Percentiles rank a stretch among this genome's conserved stretches.
These are phyloP conservation scores for Aspergillus hancockii DNA, from an alignment of 495 filamentous ascomycete genomes.

Conservation along the genomic window DNA sequence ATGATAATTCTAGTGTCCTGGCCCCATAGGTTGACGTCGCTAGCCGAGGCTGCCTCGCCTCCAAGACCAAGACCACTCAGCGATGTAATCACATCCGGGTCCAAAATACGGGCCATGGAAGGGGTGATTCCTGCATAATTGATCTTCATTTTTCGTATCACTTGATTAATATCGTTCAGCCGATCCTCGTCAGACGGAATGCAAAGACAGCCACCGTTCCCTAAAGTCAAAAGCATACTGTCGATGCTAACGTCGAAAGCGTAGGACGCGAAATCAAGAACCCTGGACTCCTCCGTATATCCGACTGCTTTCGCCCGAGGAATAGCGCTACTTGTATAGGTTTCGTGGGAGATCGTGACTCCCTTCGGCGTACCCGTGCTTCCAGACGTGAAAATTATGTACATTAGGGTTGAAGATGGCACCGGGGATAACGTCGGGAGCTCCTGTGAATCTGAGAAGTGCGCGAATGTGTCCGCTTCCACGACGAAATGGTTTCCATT, in stretches of 20 bases:
- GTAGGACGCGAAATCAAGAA: conserved; percentile 48
- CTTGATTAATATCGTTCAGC: conserved; percentile 47
- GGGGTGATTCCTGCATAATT: conserved; percentile 53
- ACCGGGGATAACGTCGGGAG: conserved; percentile 24
- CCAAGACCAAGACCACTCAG: conserved; percentile 50
- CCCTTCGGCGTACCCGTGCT: conserved; percentile 59
- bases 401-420: conserved; percentile 35
- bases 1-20: conserved; percentile 45
- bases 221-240: conserved; percentile 47
- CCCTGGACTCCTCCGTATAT: conserved; percentile 36
- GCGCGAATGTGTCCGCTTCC: conserved; percentile 22
- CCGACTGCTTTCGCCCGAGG: conserved; percentile 38
- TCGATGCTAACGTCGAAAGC: conserved; percentile 51
- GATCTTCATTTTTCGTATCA: conserved; percentile 44
- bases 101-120: conserved; percentile 47
- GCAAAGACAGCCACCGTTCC: conserved; percentile 50
- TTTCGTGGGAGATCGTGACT: conserved; percentile 51
- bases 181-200: conserved; percentile 53
- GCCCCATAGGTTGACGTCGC: conserved; percentile 42
- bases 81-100: conserved; percentile 44
- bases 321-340: conserved; percentile 42
- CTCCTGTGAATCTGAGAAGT: conserved; percentile 2
- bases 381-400: conserved; percentile 54
- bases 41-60: conserved; percentile 51
- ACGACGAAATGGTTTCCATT: conserved; percentile 30